A percentile compares a stretch with the other conserved stretches of the same genome.
Conservation (phyloP, 2,329 filamentous ascomycete genomes). For the Zasmidium citrigriseum region DNA sequence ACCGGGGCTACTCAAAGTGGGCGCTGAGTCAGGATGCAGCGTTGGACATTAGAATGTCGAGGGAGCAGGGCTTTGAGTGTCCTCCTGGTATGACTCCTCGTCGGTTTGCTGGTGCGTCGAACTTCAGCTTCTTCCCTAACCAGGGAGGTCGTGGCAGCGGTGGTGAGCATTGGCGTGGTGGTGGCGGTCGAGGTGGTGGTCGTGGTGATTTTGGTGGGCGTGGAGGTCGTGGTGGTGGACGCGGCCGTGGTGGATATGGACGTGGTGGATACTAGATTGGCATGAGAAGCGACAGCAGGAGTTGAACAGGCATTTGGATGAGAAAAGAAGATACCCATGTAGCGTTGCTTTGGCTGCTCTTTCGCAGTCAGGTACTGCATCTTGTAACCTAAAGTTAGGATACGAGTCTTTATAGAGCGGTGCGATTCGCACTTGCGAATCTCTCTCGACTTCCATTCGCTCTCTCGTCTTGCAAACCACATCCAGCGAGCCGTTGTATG, state of each 20-base stretch:
- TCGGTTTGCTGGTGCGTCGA: background rate
- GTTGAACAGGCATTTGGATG: background rate
- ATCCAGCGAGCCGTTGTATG: no score
- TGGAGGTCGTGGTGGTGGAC: background rate
- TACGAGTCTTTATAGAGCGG: background rate
- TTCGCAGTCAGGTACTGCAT: background rate
- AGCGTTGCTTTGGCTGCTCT: background rate
- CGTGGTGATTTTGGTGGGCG: slow-evolving; percentile 4
- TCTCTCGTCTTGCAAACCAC: no score
- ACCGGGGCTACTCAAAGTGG: slow-evolving; percentile 22
- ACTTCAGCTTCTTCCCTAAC: slow-evolving; percentile 21
- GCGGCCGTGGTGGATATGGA: background rate
- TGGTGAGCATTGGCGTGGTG: background rate
- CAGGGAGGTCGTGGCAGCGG: background rate
- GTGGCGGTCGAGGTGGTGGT: background rate
- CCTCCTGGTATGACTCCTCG: slow-evolving; percentile 11
- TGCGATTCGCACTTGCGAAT: no score
- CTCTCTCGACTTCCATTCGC: no score
- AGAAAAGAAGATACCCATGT: background rate
- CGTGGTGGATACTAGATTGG: background rate
- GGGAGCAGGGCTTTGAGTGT: slow-evolving; percentile 18
- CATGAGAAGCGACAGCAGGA: background rate
- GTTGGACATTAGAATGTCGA: slow-evolving; percentile 15
- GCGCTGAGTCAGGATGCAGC: slow-evolving; percentile 22
- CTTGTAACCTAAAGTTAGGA: background rate